Evolutionary conservation across 176 grass and related monocot genomes (phyloP).

Genomic region (Oryza officinalis): DNA sequence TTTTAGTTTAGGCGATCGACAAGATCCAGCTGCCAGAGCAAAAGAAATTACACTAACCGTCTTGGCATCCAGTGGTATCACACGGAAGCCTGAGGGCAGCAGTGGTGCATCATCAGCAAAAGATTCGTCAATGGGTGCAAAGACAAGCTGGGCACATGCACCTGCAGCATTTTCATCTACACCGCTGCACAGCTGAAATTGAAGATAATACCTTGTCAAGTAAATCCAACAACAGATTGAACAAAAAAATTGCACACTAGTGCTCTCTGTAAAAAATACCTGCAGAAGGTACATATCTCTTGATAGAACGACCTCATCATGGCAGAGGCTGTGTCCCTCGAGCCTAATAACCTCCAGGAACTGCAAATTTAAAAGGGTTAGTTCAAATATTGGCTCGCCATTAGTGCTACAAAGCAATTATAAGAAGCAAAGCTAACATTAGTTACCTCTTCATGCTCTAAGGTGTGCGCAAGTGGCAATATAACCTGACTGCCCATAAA

Average conservation of each 20-base stretch:
- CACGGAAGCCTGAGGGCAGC: conserved; percentile 85
- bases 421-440: background rate
- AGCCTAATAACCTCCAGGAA: conserved; percentile 95
- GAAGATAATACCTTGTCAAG: conserved; percentile 4
- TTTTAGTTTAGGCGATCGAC: conserved; percentile 7
- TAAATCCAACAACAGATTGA: background rate
- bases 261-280: conserved; percentile 40
- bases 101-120: conserved; percentile 93
- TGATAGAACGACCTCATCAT: conserved; percentile 90
- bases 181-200: conserved; percentile 78
- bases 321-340: conserved; percentile 84
- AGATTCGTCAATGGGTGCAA: conserved; percentile 98
- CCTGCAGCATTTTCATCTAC: conserved; percentile 85
- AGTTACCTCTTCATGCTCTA: conserved; percentile 96
- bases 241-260: background rate
- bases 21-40: background rate
- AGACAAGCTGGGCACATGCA: conserved; percentile 92
- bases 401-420: background rate
- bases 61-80: conserved; percentile 89
- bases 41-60: conserved; percentile 52
- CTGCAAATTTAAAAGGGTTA: conserved; percentile 47
- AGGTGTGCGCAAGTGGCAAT: conserved; percentile 86
- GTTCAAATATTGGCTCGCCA: background rate
- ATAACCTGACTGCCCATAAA: conserved; percentile 91
- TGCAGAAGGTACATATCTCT: conserved; percentile 94